Percentiles rank a stretch among this genome's conserved stretches.
Conservation (phyloP, 2,329 filamentous ascomycete species). For the Scedosporium dehoogii region DNA sequence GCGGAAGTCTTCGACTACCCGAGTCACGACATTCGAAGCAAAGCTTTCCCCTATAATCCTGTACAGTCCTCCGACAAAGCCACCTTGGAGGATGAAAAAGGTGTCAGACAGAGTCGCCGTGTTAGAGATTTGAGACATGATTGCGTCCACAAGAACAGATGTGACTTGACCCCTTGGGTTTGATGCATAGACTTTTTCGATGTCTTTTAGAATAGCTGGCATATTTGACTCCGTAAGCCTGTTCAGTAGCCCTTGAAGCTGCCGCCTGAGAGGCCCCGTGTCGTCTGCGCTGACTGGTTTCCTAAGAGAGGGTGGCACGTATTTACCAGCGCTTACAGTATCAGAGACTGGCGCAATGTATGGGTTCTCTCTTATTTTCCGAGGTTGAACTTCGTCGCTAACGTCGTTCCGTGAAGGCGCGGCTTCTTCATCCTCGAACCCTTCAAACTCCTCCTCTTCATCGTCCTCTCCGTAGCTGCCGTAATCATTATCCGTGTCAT, state of each 20-base stretch:
- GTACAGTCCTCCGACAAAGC: constrained; percentile 81
- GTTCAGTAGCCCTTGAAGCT: constrained; percentile 83
- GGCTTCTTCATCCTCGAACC: constrained; percentile 18
- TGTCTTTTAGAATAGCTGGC: constrained; percentile 68
- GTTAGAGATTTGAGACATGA: constrained; percentile 73
- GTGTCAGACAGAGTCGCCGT: constrained; percentile 72
- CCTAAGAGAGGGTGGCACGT: constrained; percentile 78
- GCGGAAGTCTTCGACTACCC: constrained; percentile 66
- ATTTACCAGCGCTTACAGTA: constrained; percentile 49
- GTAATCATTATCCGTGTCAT: no score
- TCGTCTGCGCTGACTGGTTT: constrained; percentile 51
- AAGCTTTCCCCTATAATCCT: constrained; percentile 82
- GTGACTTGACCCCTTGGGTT: constrained; percentile 86
- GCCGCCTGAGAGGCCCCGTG: constrained; percentile 64
- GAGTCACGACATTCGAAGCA: constrained; percentile 75
- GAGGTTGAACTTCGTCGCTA: constrained; percentile 12
- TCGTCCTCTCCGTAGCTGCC: no score
- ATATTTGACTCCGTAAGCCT: constrained; percentile 87
- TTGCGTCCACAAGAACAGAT: constrained; percentile 63
- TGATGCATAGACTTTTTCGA: constrained; percentile 74
- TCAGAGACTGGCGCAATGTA: constrained; percentile 63
- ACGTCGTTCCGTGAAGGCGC: constrained; percentile 12
- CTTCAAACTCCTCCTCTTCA: constrained; percentile 13
- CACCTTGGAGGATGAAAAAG: constrained; percentile 81
- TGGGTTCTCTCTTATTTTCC: constrained; percentile 62